phyloP scores from a whole-genome alignment of 441 rosid species.

The Euphorbia schlechtendalii region DNA sequence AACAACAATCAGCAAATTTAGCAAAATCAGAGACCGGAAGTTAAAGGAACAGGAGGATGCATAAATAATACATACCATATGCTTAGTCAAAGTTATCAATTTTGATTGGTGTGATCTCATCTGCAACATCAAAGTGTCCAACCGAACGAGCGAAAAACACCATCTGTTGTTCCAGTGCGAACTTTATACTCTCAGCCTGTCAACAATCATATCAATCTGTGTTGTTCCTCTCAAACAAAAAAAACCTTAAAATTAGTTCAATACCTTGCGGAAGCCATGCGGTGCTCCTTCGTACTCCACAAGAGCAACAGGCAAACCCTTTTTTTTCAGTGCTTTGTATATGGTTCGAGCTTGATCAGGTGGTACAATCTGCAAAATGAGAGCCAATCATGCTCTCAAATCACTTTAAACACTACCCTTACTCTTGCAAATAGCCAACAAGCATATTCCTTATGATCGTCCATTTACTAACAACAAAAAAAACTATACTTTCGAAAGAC shows the following conservation, averaged over 20 bases:
- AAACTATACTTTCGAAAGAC: too few relatives aligned
- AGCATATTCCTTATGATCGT: too few relatives aligned
- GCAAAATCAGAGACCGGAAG: too few relatives aligned
- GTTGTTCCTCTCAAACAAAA: slow-evolving; percentile 8
- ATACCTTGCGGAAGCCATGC: slow-evolving; percentile 89
- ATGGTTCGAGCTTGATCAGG: slow-evolving; percentile 84
- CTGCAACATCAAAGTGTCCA: slow-evolving; percentile 63
- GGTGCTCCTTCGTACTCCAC: slow-evolving; percentile 91
- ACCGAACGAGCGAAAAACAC: slow-evolving; percentile 66
- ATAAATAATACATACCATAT: too few relatives aligned
- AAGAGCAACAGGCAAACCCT: slow-evolving; percentile 84
- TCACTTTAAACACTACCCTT: neutral
- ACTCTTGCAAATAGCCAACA: too few relatives aligned
- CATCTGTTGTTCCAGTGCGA: slow-evolving; percentile 85
- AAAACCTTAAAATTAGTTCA: slow-evolving; percentile 4
- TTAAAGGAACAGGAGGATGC: too few relatives aligned
- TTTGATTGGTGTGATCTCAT: too few relatives aligned
- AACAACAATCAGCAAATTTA: too few relatives aligned
- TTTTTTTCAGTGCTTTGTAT: slow-evolving; percentile 64
- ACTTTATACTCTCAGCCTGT: slow-evolving; percentile 87
- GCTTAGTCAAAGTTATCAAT: too few relatives aligned
- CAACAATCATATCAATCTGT: neutral
- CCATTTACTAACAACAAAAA: too few relatives aligned
- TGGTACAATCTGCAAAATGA: slow-evolving; percentile 62
- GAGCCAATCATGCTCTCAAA: too few relatives aligned